A percentile compares a stretch with the other conserved stretches of the same genome.
Conservation (phyloP, 768 basidiomycete genomes). For the Boletus edulis region DNA sequence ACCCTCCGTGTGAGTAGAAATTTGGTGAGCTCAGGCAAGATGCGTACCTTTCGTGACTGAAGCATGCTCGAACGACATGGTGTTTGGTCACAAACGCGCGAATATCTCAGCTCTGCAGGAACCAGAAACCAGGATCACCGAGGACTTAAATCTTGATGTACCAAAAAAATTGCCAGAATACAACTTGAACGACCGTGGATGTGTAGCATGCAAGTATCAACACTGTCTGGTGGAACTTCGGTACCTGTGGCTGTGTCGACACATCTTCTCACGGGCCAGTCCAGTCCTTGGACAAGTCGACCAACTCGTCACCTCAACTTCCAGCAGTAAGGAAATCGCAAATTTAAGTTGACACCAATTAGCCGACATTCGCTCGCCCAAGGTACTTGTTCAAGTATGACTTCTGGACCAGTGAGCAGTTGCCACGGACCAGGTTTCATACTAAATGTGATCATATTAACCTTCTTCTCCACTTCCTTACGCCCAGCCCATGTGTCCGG, state of each 20-base stretch:
- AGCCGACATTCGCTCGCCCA: neutral
- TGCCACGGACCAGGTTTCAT: neutral
- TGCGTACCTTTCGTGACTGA: conserved; percentile 76
- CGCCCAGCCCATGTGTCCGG: neutral
- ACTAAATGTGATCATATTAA: neutral
- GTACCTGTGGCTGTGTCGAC: conserved; percentile 10
- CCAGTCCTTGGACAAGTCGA: neutral
- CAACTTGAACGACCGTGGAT: neutral
- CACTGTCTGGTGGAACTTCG: too few species aligned
- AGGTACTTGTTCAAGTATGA: neutral
- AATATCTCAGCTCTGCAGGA: neutral
- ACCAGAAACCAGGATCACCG: neutral
- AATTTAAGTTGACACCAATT: neutral
- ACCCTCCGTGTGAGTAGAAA: neutral
- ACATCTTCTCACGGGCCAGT: neutral
- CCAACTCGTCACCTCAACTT: neutral
- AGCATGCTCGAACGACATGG: conserved; percentile 82
- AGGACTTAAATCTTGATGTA: neutral
- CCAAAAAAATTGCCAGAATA: neutral
- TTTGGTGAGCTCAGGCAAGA: neutral
- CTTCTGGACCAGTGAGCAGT: neutral
- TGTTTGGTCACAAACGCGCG: neutral
- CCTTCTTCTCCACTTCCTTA: neutral
- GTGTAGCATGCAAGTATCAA: too few species aligned
- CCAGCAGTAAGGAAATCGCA: neutral